Conservation (phyloP, 139 green algal genomes). For the Gonium pectorale region DNA sequence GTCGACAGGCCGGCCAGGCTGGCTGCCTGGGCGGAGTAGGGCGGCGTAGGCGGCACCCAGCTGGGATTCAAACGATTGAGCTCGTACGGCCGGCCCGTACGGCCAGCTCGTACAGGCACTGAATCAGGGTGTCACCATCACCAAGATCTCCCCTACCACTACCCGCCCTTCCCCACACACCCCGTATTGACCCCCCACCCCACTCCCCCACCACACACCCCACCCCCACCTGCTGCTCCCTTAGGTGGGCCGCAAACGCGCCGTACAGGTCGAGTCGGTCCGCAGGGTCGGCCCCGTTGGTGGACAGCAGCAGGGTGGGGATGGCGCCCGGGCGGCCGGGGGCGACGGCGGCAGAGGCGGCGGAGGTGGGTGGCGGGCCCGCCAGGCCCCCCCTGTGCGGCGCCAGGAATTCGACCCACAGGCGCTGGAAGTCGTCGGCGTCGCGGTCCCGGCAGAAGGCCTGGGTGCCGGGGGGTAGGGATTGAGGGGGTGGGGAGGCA, state of each 20-base stretch:
- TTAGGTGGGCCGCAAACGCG: slow-evolving; percentile 4
- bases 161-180: too few relatives aligned
- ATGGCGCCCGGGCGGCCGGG: slow-evolving; percentile 1
- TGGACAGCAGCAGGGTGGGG: slow-evolving; percentile 35
- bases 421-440: slow-evolving; percentile 22
- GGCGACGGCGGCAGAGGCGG: not conserved
- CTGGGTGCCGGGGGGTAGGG: not conserved
- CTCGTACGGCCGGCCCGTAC: too few relatives aligned
- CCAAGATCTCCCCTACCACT: too few relatives aligned
- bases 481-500: not conserved
- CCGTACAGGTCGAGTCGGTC: slow-evolving; percentile 29
- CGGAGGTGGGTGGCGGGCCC: not conserved
- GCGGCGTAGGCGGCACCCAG: too few relatives aligned
- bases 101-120: too few relatives aligned
- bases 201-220: too few relatives aligned
- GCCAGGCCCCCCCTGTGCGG: not conserved
- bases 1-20: too few relatives aligned
- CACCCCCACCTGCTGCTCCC: slow-evolving; percentile 2
- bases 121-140: too few relatives aligned
- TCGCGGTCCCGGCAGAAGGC: slow-evolving; percentile 18
- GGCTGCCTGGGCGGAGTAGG: too few relatives aligned
- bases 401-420: slow-evolving; percentile 19
- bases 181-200: too few relatives aligned
- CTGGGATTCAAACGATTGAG: too few relatives aligned
- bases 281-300: slow-evolving; percentile 23